Evolutionary conservation across 2,329 filamentous ascomycete genomes (phyloP).

Genomic region (Penicillium sp.): DNA sequence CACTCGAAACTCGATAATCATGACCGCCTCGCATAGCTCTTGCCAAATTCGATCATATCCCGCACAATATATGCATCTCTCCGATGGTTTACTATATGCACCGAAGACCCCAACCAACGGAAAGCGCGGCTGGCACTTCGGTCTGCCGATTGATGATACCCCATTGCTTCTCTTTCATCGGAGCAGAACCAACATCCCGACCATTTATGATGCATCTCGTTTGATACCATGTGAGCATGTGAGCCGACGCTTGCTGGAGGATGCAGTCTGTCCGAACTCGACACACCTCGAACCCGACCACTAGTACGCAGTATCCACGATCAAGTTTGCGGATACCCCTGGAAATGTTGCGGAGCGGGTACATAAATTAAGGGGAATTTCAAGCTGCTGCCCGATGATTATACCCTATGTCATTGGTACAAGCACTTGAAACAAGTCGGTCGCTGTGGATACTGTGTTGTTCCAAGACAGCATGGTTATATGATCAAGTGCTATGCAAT

Average conservation of each 20-base stretch:
- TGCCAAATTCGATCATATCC: neutral
- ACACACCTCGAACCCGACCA: neutral
- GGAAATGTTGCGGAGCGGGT: neutral
- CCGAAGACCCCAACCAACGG: neutral
- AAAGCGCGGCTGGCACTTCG: neutral
- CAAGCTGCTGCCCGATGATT: neutral
- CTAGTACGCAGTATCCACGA: neutral
- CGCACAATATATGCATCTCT: neutral
- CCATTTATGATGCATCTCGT: neutral
- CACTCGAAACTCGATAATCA: neutral
- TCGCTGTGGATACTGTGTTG: neutral
- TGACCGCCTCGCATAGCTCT: neutral
- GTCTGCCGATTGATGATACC: neutral
- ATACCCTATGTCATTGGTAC: neutral
- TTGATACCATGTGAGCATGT: neutral
- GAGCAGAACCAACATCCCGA: neutral
- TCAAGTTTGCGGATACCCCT: neutral
- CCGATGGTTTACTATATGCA: neutral
- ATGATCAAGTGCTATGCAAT: neutral
- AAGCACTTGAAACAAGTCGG: slow-evolving; percentile 1
- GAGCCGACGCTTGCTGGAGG: neutral
- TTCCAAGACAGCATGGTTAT: neutral
- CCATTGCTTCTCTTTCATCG: neutral
- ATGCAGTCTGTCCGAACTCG: neutral
- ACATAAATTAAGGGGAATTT: slow-evolving; percentile 3